These are phyloP conservation scores for Recurvomyces mirabilis DNA, from an alignment of 495 filamentous ascomycete genomes.

Conservation along the genomic window DNA sequence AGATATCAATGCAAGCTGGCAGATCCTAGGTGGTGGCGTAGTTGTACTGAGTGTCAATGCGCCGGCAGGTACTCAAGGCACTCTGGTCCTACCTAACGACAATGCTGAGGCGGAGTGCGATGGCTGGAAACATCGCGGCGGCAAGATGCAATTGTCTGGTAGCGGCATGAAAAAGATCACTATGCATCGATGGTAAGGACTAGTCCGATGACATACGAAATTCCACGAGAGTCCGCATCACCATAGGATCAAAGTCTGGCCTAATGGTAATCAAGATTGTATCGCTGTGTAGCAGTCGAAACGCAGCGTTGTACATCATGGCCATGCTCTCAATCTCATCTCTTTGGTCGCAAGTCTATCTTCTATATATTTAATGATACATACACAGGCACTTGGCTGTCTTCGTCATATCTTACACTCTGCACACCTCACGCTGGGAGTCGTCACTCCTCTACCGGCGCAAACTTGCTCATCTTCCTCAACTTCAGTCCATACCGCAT, in stretches of 20 bases:
- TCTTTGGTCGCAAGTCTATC: too few species aligned
- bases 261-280: too few species aligned
- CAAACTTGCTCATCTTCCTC: slow-evolving; percentile 23
- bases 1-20: slow-evolving; percentile 1
- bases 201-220: too few species aligned
- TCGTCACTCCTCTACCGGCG: slow-evolving; percentile 18
- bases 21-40: background rate
- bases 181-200: background rate
- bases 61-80: background rate
- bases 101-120: background rate
- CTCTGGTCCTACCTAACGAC: background rate
- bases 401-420: too few species aligned
- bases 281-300: too few species aligned
- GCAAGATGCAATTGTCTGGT: background rate
- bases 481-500: slow-evolving; percentile 21
- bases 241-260: too few species aligned
- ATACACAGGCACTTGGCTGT: too few species aligned
- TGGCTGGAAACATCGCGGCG: background rate
- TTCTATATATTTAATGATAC: too few species aligned
- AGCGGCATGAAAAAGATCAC: background rate
- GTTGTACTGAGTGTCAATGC: background rate
- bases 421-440: too few species aligned
- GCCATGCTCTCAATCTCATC: too few species aligned
- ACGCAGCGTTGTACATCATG: too few species aligned
- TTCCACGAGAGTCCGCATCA: too few species aligned